Base-by-base conservation (phyloP, 768 basidiomycete species). In the Pulveroboletus sp. region DNA sequence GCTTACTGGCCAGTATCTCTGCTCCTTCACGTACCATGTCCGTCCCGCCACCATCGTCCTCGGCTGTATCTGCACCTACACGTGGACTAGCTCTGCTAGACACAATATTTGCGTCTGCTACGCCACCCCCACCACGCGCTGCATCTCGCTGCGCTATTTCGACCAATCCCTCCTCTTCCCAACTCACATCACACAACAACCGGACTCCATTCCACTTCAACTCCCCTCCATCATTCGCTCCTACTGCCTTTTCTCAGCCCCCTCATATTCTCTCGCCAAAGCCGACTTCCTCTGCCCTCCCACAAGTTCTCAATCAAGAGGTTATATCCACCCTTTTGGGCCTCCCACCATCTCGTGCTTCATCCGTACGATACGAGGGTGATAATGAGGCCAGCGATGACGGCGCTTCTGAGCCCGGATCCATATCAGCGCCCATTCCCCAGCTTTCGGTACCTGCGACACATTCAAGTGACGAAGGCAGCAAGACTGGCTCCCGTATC, bases 61-160 rank as follows among this genome's bases (percentile, higher is more conserved):
- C 70, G 6, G 40, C 61, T 46, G 43, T 42, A 48, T 45, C 53
- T 31, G 49, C 63, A 35, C 63, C 69, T 20, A 59, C 67, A 33
- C 77, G 78, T n/a, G 84, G 87, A 6, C 71, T 78, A 40, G 70
- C 78, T 16, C 72, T 90, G 27, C 69, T 90, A 14, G 74, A 85
- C 54, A 75, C 79, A 12, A 86, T 90, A 35, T 90, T 90, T 61
- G 87, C 87, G 4, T 90, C 87, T 6, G 87, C 81, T 6, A 68
- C 65, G 14, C 64, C 65, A 20, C 58, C 67, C 12, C 62, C 55
- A 36, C 55, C 40, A 2, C 53, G 55, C 5, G 49, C 51, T 27
- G 33, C 51, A 25, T 64, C 66, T 49, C 64, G 55, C 9, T 21
- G 40, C 14, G 42, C 43, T 13, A 33, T 33, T n/a, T 37, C 46